These are phyloP conservation scores for Haemoproteus tartakovskyi DNA, from an alignment of 169 alveolate genomes.

Conservation along the genomic window DNA sequence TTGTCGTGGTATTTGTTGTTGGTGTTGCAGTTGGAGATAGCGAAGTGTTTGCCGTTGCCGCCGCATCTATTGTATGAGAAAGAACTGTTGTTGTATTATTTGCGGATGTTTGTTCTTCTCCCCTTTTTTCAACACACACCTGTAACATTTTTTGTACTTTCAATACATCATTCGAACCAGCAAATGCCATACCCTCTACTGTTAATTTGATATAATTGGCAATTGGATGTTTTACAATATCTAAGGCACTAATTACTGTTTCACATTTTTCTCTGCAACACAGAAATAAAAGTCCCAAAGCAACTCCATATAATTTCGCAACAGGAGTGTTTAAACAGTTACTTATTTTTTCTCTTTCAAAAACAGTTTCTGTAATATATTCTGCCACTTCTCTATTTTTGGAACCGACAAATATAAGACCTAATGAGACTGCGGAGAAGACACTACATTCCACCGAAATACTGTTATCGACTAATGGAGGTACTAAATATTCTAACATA, in stretches of 20 bases:
- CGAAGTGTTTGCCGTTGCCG: too few relatives aligned
- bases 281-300: slow-evolving; percentile 89
- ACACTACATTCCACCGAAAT: slow-evolving; percentile 90
- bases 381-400: slow-evolving; percentile 94
- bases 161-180: slow-evolving; percentile 98
- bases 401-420: slow-evolving; percentile 95
- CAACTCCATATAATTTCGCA: slow-evolving; percentile 71
- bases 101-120: slow-evolving; percentile 23
- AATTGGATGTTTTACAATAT: slow-evolving; percentile 78
- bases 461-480: slow-evolving; percentile 87
- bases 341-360: slow-evolving; percentile 79
- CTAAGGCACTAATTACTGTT: slow-evolving; percentile 86
- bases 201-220: slow-evolving; percentile 79
- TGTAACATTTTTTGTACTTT: slow-evolving; percentile 93
- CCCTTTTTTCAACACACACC: slow-evolving; percentile 82
- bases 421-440: slow-evolving; percentile 94
- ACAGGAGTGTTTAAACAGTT: slow-evolving; percentile 22
- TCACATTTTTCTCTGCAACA: slow-evolving; percentile 90
- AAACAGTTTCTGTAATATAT: slow-evolving; percentile 88
- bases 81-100: too few relatives aligned
- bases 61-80: too few relatives aligned
- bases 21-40: too few relatives aligned
- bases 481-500: slow-evolving; percentile 85
- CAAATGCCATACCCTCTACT: slow-evolving; percentile 95
- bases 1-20: too few relatives aligned